Percentiles rank a stretch among this genome's conserved stretches.
These are phyloP conservation scores for Effrenium voratum DNA, from an alignment of 73 alveolate species.

Conservation along the genomic window DNA sequence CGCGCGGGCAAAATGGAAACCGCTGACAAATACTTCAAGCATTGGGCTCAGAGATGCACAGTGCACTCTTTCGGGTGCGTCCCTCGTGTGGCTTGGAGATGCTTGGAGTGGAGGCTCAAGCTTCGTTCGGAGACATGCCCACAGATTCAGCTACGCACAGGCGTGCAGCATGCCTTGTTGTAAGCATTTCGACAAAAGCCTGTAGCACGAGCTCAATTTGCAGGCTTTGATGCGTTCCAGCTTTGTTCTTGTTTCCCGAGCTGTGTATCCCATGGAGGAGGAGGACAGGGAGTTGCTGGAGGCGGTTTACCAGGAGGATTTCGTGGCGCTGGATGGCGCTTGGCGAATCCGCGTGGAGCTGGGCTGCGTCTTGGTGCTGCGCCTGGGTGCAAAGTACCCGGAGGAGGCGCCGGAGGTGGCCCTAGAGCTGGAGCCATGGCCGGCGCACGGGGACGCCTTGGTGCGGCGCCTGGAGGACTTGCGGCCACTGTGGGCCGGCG, in stretches of 20 bases:
- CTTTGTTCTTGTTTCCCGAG: too few species aligned
- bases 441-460: conserved; percentile 43
- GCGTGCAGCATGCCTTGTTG: not conserved
- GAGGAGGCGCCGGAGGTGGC: conserved; percentile 38
- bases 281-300: conserved; percentile 4
- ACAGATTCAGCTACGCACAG: not conserved
- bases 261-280: too few species aligned
- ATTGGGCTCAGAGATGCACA: conserved; percentile 5
- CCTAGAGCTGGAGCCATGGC: conserved; percentile 91
- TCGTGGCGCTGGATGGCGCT: conserved; percentile 50
- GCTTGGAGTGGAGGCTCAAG: not conserved
- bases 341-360: conserved; percentile 34
- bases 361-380: conserved; percentile 7
- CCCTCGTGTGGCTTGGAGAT: conserved; percentile 6
- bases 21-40: conserved; percentile 26
- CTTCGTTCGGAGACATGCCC: not conserved
- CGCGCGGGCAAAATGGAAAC: conserved; percentile 57
- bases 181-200: not conserved
- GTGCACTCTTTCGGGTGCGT: not conserved
- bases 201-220: not conserved
- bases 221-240: too few species aligned
- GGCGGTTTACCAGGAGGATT: conserved; percentile 76
- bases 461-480: conserved; percentile 68
- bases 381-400: conserved; percentile 24
- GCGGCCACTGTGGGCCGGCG: not conserved